phyloP scores from a whole-genome alignment of 257 asterid species.

The Jacaranda mimosifolia region DNA sequence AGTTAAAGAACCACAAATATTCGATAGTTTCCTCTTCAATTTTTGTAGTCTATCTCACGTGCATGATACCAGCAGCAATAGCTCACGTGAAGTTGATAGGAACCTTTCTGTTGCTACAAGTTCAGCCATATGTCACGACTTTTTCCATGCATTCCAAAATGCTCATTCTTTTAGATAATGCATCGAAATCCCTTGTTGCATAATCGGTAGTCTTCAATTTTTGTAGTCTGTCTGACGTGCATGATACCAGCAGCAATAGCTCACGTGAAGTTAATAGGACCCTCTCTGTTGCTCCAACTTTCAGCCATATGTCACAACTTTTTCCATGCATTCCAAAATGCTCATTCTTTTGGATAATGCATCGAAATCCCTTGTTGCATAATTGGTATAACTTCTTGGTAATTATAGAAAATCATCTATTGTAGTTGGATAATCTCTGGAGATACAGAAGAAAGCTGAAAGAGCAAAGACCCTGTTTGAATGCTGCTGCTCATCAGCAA shows the following conservation, averaged over 20 bases:
- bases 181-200: neutral
- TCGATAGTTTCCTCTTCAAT: no score
- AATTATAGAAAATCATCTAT: slow-evolving; percentile 23
- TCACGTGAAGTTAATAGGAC: no score
- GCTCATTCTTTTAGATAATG: slow-evolving; percentile 1
- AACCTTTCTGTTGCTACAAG: no score
- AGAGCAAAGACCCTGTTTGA: slow-evolving; percentile 64
- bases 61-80: no score
- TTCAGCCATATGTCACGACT: no score
- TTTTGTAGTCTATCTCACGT: no score
- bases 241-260: no score
- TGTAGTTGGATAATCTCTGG: slow-evolving; percentile 80
- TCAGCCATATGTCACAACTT: no score
- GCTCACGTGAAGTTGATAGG: no score
- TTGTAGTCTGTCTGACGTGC: no score
- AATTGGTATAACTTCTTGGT: slow-evolving; percentile 16
- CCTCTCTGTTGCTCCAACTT: no score
- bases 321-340: neutral
- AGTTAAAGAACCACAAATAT: neutral
- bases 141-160: neutral
- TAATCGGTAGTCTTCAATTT: no score
- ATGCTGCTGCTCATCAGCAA: slow-evolving; percentile 45
- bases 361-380: neutral
- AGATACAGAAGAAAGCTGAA: slow-evolving; percentile 77
- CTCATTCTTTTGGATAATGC: neutral